Base-by-base conservation (phyloP, 768 basidiomycete species). In the Pleurotus cornucopiae region DNA sequence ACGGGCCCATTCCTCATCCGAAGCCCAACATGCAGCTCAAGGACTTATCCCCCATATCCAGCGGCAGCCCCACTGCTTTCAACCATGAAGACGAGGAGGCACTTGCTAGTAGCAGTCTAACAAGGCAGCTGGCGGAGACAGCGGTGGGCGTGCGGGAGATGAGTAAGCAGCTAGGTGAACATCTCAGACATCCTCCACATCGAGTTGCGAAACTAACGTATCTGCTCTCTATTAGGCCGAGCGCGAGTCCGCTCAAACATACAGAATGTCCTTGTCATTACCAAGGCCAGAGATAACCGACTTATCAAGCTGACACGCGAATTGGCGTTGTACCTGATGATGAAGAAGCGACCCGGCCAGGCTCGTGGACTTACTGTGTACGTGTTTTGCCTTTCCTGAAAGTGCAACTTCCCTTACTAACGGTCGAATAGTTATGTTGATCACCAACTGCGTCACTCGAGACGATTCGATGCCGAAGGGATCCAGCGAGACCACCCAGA, bases 61-160 rank as follows among this genome's bases (percentile, higher is more conserved):
- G 62, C 41, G 64, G 65, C 26, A 64, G 63, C 13, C 54, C 63
- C 39, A 59, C 60, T 54, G 62, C 64, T 55, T 68, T 69, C 55
- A 67, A 66, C 58, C 71, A 76, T 61, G 81, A 79, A 46, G 86
- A 84, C 26, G 85, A 88, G 25, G 86, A 90, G 20, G 86, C 85
- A 45, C 84, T 83, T 59, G 82, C 80, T 1, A 81, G 82, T 43
- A 34, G 30, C 30, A 95, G 87, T 67, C 71, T 98, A 64, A 98
- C 97, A 5, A 88, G 83, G 66, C 92, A 94, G 62, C 79, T 99
- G 12, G 97, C 96, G 6, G 96, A 96, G 74, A 99, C 97, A 16
- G 97, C 97, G 14, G 91, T 94, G 11, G 90, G 94, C 39, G 97
- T 99, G 9, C 82, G 97, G 47, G 97, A 99, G 73, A 95, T 98